Evolutionary conservation across 2,329 filamentous ascomycete species (phyloP).

Genomic region (Geosmithia morbida): DNA sequence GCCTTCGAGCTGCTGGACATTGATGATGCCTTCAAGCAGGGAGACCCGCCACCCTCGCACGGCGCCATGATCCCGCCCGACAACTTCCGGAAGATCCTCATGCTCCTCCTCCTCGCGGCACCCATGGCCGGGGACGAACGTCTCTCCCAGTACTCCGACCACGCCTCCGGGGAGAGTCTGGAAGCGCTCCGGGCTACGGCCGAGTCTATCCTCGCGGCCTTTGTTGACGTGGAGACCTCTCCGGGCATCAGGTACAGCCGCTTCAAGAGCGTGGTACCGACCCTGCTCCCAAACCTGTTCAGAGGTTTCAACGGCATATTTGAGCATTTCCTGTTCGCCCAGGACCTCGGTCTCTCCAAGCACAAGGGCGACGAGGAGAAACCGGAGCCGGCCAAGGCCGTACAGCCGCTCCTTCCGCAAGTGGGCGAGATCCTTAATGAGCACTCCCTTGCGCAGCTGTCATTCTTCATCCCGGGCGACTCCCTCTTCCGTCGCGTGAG

Average conservation of each 20-base stretch:
- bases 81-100: constrained; percentile 55
- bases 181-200: constrained; percentile 45
- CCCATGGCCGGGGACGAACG: constrained; percentile 51
- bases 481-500: constrained; percentile 52
- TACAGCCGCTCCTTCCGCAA: constrained; percentile 35
- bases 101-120: constrained; percentile 53
- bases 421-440: constrained; percentile 48
- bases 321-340: constrained; percentile 63
- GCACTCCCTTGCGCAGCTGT: constrained; percentile 53
- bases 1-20: constrained; percentile 56
- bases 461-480: constrained; percentile 54
- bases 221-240: constrained; percentile 48
- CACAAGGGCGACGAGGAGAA: constrained; percentile 18
- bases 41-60: constrained; percentile 33
- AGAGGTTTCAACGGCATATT: constrained; percentile 54
- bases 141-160: constrained; percentile 43
- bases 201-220: constrained; percentile 50
- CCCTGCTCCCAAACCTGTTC: constrained; percentile 52
- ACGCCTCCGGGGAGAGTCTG: constrained; percentile 40
- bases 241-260: constrained; percentile 47
- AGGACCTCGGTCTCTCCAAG: constrained; percentile 52
- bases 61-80: constrained; percentile 60
- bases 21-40: constrained; percentile 42
- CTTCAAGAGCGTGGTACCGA: constrained; percentile 45
- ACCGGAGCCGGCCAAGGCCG: constrained; percentile 9